Percentiles rank a stretch among this genome's conserved stretches.
phyloP scores from a whole-genome alignment of 2,329 filamentous ascomycete genomes.

The Ophiostoma australiae region DNA sequence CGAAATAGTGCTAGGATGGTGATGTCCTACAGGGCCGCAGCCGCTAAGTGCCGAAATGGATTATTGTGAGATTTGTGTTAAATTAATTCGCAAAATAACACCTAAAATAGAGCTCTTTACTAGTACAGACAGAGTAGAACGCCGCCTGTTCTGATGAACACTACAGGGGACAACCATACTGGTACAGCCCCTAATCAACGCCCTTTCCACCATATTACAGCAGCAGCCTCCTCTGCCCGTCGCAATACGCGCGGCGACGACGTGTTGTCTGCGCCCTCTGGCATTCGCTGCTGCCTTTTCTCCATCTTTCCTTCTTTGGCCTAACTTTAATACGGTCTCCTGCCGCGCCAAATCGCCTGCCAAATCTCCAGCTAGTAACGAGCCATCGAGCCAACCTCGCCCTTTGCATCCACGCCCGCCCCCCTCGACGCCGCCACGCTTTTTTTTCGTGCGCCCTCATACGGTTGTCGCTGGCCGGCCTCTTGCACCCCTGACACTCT shows the following conservation, averaged over 20 bases:
- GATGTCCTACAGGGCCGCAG: neutral
- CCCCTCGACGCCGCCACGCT: neutral
- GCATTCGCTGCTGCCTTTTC: constrained; percentile 19
- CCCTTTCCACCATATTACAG: neutral
- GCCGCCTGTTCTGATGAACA: neutral
- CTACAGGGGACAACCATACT: neutral
- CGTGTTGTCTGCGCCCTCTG: constrained; percentile 17
- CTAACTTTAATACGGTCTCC: neutral
- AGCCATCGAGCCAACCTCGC: neutral
- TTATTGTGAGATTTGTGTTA: neutral
- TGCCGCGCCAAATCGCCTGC: neutral
- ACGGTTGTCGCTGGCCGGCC: neutral
- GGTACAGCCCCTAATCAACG: neutral
- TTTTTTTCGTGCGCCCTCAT: neutral
- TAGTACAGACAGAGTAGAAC: neutral
- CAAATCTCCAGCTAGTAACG: neutral
- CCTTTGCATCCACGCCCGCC: neutral
- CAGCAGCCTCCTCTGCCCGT: neutral
- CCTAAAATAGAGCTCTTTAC: neutral
- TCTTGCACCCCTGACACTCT: constrained; percentile 2
- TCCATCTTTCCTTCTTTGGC: neutral
- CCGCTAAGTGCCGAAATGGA: neutral
- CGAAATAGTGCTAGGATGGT: neutral
- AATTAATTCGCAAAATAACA: neutral
- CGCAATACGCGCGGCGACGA: constrained; percentile 21